Base-by-base conservation (phyloP, 2,329 filamentous ascomycete species). In the Aspergillus sp. region DNA sequence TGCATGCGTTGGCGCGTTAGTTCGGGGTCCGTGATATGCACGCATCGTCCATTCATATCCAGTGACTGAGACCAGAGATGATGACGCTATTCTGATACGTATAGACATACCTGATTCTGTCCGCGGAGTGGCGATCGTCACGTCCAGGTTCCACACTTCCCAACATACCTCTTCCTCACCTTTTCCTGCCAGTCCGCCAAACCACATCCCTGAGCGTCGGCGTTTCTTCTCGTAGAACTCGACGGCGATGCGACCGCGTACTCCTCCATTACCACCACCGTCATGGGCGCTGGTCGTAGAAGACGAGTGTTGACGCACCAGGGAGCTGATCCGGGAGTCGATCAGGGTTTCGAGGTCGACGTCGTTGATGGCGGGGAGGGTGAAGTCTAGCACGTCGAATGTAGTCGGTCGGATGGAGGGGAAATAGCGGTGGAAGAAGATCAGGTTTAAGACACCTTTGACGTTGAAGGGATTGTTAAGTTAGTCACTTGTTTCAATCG, bases 401-500 rank as follows among this genome's bases (percentile, higher is more conserved):
- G 91, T 92, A 64, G 87, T 85, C 6, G 95, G 94, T 47, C 86
- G 82, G 68, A 97, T 85, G 59, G 91, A 88, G 58, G 92, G 92
- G 82, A 98, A 97, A 85, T 94, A 96, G 72, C 95, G 90, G 81
- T 97, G 93, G 84, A 98, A 98, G 86, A 98, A 99, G 76, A 98
- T 97, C 54, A 93, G 96, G 77, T 97, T 93, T 53, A 98, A 85
- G 74, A 97, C 90, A 64, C 90, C 94, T 96, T 70, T n/a, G n/a
- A 11, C 10, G 31, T 18, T 22, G 5, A 42, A 49, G 45, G 6
- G 5, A 54, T 45, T 22, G 39, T 46, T 10, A 29, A 29, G 50
- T 26, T 10, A 22, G 7, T 24, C 6, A 29, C 26, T 29, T 29
- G 26, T 26, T 29, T 29, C 26, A 29, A 36, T 36, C 32, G 32